phyloP scores from a whole-genome alignment of 1,284 basidiomycete genomes.

The Pyrrhoderma noxium region DNA sequence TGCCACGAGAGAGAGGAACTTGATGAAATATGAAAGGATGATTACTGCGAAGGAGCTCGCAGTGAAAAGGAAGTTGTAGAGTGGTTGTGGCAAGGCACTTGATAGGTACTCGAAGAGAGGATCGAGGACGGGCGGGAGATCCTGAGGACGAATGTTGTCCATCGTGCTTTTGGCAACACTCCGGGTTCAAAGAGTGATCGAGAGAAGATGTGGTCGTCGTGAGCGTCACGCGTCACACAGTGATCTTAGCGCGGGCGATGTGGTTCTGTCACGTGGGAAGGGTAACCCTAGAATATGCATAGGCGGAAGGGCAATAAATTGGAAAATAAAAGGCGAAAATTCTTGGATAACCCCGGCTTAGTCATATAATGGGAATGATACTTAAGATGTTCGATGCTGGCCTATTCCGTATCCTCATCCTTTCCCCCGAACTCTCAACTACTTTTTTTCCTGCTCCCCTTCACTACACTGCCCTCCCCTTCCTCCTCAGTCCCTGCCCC shows the following conservation, averaged over 20 bases:
- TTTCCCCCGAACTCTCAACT: slow-evolving; percentile 2
- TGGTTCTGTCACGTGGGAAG: too few relatives aligned
- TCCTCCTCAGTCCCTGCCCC: slow-evolving; percentile 6
- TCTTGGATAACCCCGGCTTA: too few relatives aligned
- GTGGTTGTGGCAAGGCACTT: slow-evolving; percentile 44
- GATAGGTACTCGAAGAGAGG: slow-evolving; percentile 48
- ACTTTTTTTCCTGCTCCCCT: slow-evolving; percentile 10
- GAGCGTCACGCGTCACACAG: neutral
- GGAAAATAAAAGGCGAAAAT: too few relatives aligned
- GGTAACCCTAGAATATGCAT: too few relatives aligned
- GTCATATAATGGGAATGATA: too few relatives aligned
- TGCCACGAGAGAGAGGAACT: slow-evolving; percentile 29
- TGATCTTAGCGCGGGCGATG: too few relatives aligned
- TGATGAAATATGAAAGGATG: slow-evolving; percentile 41
- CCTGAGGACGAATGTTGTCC: slow-evolving; percentile 27
- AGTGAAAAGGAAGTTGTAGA: slow-evolving; percentile 45
- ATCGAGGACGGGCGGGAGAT: slow-evolving; percentile 35
- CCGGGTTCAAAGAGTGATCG: neutral
- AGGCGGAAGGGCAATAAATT: too few relatives aligned
- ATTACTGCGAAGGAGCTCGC: slow-evolving; percentile 47
- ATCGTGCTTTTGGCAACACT: neutral
- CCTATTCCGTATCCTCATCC: slow-evolving; percentile 1
- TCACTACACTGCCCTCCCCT: slow-evolving; percentile 26
- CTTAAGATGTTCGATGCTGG: neutral
- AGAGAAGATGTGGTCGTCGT: neutral